Evolutionary conservation across 2,329 filamentous ascomycete species (phyloP), one percentile per base, ranked within the genome.

Genomic region (Fusarium nelsonii): DNA sequence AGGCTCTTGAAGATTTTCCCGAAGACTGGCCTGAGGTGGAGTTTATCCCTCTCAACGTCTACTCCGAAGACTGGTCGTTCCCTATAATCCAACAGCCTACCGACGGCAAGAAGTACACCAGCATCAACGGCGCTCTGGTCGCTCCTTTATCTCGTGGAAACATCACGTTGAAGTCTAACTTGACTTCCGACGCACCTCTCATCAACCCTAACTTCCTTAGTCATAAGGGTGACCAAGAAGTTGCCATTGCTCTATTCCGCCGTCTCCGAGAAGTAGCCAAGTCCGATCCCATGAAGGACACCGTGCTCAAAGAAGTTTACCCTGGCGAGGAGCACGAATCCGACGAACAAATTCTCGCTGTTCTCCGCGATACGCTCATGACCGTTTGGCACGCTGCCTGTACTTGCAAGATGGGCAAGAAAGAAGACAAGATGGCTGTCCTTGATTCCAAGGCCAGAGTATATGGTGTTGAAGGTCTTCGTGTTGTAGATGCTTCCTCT

Each of bases 171-270:
- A 50, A 53, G 1, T 80, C 78, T 0, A 52, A 71, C n/a, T 74
- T 78, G 15, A 78, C 75, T 1, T 63, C 69, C 1, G 78, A 80
- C 20, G 69, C 73, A 11, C 84, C 84, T 0, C 68, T 81, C 14
- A 81, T 85, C 60, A 77, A 84, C 63, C 81, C 82, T 2, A 82
- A 82, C 65, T 87, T 80, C 78, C 74, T 87, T 2, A 75, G 74
- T 3, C 76, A 80, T 11, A 77, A 79, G 10, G 74, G 78, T 2
- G 85, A 87, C 40, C 68, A 78, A 26, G 80, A 84, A 15, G 72
- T 86, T 4, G 81, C 82, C 6, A 66, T 87, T 11, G 79, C 80
- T 0, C 73, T 77, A 0, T 82, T 81, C 65, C 81, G 78, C 51
- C 80, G 85, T 4, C 68, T 79, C 0, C 81, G 85, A 0, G 70